These are phyloP conservation scores for Rhododendron griersonianum DNA, from an alignment of 148 eudicot genomes.

Conservation along the genomic window DNA sequence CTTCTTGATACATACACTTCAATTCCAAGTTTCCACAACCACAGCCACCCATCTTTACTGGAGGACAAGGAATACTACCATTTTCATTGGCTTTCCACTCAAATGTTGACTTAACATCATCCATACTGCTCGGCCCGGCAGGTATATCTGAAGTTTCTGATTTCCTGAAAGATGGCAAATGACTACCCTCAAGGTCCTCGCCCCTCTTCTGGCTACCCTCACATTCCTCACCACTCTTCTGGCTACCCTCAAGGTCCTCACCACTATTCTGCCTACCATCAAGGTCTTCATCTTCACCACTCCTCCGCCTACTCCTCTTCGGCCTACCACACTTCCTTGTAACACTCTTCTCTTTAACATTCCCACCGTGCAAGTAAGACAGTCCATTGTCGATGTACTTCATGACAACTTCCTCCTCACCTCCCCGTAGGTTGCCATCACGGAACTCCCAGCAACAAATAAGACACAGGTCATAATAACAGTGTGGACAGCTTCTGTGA, in stretches of 20 bases:
- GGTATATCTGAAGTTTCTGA: background rate
- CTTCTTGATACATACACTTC: constrained; percentile 21
- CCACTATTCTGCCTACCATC: background rate
- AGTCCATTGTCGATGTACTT: constrained; percentile 33
- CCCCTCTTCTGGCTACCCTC: background rate
- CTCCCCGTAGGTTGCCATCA: constrained; percentile 31
- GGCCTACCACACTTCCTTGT: background rate
- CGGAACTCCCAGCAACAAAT: constrained; percentile 57
- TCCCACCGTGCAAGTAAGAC: constrained; percentile 34
- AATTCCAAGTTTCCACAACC: constrained; percentile 33
- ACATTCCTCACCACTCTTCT: background rate
- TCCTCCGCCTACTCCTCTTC: background rate
- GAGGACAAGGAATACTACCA: constrained; percentile 51
- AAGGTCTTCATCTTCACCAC: background rate
- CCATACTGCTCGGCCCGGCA: background rate
- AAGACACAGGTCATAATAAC: constrained; percentile 52
- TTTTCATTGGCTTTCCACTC: constrained; percentile 43
- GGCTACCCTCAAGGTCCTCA: background rate
- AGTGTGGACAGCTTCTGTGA: constrained; percentile 45
- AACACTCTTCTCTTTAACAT: background rate
- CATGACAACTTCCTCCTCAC: constrained; percentile 28
- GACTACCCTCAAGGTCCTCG: background rate
- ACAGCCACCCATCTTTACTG: constrained; percentile 41
- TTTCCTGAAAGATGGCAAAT: background rate
- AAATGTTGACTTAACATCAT: constrained; percentile 7